Evolutionary conservation across 768 basidiomycete genomes (phyloP), one percentile per base, ranked within the genome.

Genomic region (Lactifluus echinatus): DNA sequence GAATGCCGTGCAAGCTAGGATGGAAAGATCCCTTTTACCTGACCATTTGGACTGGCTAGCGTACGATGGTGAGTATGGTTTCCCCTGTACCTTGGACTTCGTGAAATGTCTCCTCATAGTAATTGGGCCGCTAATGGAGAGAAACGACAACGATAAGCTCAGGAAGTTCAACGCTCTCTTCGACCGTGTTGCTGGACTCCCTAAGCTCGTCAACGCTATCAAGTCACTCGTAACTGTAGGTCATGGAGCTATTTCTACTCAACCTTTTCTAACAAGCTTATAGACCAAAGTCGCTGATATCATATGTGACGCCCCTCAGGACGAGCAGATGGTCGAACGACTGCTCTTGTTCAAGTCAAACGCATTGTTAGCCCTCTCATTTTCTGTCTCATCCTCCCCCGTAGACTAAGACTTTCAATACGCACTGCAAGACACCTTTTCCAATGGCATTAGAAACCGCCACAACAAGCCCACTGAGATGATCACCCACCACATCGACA

Each of bases 401-500:
- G 55, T 24, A 56, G 66, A 49, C 19, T 68, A 75, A 49, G 76
- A 81, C 4, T 89, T 89, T 66, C 63, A 73, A 4, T 86, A 89
- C 58, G 86, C 87, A 1, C 73, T 87, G 11, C 73, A 73, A 1
- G 86, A 89, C 54, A 86, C 86, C 0, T 93, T 94, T 69, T 70
- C 77, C 3, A 72, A 65, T 28, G 89, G 86, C 23, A 93, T 93
- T 74, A 84, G 84, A 67, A 76, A 79, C 2, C 80, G 86, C 42
- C 78, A 83, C 28, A 85, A 82, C 66, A 93, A 89, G 66, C 91
- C 92, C 7, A 92, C 93, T 0, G 93, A 95, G 70, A 84, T 93
- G 81, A 86, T 94, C 53, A 95, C 96, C 15, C 92, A 89, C 67
- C 82, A 92, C 68, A 75, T 98, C 47, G 94, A 98, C 70, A 79